Evolutionary conservation across 2,329 filamentous ascomycete species (phyloP).

Genomic region (Pestalotiopsis sp.): DNA sequence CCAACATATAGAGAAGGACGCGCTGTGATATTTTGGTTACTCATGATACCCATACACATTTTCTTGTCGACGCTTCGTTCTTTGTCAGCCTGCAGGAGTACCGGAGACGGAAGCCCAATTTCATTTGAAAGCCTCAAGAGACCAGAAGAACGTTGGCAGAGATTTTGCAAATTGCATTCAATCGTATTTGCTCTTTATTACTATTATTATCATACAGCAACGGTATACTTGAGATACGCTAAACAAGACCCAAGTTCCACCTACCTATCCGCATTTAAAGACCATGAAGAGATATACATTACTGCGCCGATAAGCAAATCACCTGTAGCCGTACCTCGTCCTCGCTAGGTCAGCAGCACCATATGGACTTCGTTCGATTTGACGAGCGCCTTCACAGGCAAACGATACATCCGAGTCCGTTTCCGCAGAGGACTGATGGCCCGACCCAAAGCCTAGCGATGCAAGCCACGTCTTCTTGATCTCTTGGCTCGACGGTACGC

Average conservation of each 20-base stretch:
- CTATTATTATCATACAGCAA: background rate
- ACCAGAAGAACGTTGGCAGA: background rate
- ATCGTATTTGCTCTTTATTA: background rate
- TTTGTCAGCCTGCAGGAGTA: background rate
- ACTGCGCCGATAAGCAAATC: background rate
- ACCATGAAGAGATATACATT: background rate
- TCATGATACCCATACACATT: constrained; percentile 4
- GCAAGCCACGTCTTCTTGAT: background rate
- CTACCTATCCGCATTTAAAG: background rate
- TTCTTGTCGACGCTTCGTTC: background rate
- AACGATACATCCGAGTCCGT: constrained; percentile 14
- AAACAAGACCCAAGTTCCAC: background rate
- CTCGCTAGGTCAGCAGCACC: background rate
- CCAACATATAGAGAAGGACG: constrained; percentile 1
- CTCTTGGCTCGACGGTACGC: background rate
- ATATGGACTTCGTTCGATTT: background rate
- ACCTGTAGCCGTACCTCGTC: background rate
- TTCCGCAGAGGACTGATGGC: background rate
- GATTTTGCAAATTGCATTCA: background rate
- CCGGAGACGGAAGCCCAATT: too few relatives aligned
- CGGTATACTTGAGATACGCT: background rate
- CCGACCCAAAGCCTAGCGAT: background rate
- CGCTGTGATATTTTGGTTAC: constrained; percentile 3
- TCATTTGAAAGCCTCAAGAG: background rate
- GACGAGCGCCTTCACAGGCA: constrained; percentile 12